phyloP scores from a whole-genome alignment of 345 rosid species.

The Anastatica hierochuntica region DNA sequence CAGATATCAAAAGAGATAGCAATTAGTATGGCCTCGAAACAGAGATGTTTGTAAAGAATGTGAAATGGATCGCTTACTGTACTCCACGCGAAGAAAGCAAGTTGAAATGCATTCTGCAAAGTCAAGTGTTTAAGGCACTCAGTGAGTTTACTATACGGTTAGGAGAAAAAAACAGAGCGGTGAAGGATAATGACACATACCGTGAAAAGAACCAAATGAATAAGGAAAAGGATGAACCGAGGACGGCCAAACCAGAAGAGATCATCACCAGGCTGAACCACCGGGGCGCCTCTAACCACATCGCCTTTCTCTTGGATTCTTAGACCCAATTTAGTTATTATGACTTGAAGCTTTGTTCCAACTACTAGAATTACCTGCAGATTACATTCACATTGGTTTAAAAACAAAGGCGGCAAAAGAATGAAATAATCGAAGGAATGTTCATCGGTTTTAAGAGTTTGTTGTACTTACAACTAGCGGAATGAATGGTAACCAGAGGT shows the following conservation, averaged over 20 bases:
- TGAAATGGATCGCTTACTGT: slow-evolving; percentile 41
- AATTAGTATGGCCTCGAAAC: not conserved
- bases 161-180: not conserved
- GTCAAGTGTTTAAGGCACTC: not conserved
- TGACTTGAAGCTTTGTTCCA: slow-evolving; percentile 82
- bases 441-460: not conserved
- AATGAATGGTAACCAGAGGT: slow-evolving; percentile 70
- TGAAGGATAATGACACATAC: slow-evolving; percentile 23
- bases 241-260: slow-evolving; percentile 94
- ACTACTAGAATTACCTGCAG: slow-evolving; percentile 53
- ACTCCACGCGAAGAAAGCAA: slow-evolving; percentile 88
- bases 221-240: slow-evolving; percentile 60
- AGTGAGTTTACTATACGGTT: not conserved
- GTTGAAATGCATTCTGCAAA: slow-evolving; percentile 75
- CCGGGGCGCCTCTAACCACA: slow-evolving; percentile 85
- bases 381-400: not conserved
- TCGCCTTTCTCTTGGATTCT: slow-evolving; percentile 74
- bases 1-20: slow-evolving; percentile 8
- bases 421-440: not conserved
- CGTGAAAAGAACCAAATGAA: slow-evolving; percentile 81
- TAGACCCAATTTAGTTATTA: slow-evolving; percentile 69
- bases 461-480: slow-evolving; percentile 53
- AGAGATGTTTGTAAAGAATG: not conserved
- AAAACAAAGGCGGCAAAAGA: not conserved
- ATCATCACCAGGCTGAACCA: slow-evolving; percentile 83